Conservation (phyloP, 2,329 filamentous ascomycete genomes). For the Pseudogymnoascus sp. region DNA sequence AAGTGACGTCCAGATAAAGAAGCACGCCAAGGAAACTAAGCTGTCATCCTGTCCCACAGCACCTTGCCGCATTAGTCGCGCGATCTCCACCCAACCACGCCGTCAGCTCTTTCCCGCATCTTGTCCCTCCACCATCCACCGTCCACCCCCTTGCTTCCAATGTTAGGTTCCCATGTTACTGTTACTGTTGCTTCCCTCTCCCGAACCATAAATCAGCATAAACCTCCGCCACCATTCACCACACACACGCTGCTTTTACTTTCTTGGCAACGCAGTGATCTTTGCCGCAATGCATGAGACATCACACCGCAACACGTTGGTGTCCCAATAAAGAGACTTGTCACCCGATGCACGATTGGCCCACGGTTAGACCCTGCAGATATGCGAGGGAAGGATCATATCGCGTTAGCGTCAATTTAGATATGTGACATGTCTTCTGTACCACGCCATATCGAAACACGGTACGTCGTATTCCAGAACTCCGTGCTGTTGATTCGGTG, state of each 20-base stretch:
- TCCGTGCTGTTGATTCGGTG: background rate
- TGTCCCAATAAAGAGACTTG: constrained; percentile 6
- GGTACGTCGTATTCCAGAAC: background rate
- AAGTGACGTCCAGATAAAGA: constrained; percentile 9
- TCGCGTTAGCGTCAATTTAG: background rate
- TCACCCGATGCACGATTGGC: background rate
- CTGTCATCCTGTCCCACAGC: background rate
- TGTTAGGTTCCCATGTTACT: background rate
- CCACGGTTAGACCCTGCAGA: background rate
- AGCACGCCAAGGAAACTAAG: background rate
- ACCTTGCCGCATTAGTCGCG: background rate
- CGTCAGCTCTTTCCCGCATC: background rate
- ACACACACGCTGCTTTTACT: background rate
- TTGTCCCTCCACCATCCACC: background rate
- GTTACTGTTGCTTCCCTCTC: background rate
- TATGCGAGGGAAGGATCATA: background rate
- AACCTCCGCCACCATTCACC: background rate
- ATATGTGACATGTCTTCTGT: background rate
- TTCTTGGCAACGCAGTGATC: background rate
- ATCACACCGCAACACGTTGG: background rate
- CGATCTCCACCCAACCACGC: background rate
- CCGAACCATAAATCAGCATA: background rate
- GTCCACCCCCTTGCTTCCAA: background rate
- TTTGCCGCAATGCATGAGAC: background rate
- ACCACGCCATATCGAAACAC: background rate